phyloP scores from a whole-genome alignment of 257 asterid species.

The Prunella vulgaris region DNA sequence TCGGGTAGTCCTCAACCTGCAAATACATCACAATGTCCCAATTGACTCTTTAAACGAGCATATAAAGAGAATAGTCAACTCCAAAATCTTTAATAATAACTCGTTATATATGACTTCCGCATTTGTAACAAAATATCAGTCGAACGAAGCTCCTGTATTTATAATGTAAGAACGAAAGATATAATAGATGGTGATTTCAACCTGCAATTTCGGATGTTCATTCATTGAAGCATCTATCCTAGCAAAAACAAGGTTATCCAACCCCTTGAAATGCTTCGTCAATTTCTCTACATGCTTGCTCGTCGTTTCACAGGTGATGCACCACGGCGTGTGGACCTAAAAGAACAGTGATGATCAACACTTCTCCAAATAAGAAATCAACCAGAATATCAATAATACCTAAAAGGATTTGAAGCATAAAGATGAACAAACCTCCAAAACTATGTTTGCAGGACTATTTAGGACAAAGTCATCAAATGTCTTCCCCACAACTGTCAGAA shows the following conservation, averaged over 20 bases:
- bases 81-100: too few species aligned
- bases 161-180: background rate
- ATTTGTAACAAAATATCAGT: too few species aligned
- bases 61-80: too few species aligned
- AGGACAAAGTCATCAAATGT: constrained; percentile 76
- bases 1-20: constrained; percentile 85
- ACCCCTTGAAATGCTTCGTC: constrained; percentile 93
- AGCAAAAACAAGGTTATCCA: constrained; percentile 69
- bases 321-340: constrained; percentile 95
- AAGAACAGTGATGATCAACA: background rate
- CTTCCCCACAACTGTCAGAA: constrained; percentile 77
- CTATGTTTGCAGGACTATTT: constrained; percentile 45
- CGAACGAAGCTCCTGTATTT: background rate
- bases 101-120: too few species aligned
- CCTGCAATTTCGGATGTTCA: constrained; percentile 83
- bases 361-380: background rate
- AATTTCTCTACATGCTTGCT: constrained; percentile 89
- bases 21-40: background rate
- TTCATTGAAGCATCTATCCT: constrained; percentile 84
- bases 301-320: constrained; percentile 79
- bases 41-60: background rate
- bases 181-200: background rate
- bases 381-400: background rate
- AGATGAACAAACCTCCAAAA: constrained; percentile 65
- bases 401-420: background rate